phyloP scores from a whole-genome alignment of 106 monocot species.

The Acorus gramineus region DNA sequence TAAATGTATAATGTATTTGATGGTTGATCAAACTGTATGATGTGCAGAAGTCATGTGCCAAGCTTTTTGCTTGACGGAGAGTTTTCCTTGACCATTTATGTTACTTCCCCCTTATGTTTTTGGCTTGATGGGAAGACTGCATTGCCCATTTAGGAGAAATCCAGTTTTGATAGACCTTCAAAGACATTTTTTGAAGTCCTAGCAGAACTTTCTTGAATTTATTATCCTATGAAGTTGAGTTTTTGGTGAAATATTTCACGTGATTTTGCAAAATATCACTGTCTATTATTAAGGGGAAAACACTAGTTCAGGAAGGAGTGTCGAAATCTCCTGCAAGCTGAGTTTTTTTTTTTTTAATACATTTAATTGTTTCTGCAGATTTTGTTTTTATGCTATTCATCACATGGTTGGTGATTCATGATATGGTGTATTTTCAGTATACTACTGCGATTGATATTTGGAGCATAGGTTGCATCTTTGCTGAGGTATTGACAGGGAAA shows the following conservation, averaged over 20 bases:
- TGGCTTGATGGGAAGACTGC: too few species aligned
- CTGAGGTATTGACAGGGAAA: slow-evolving; percentile 85
- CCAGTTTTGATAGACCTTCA: too few species aligned
- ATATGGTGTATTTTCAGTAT: slow-evolving; percentile 46
- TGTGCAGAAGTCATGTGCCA: too few species aligned
- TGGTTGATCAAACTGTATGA: too few species aligned
- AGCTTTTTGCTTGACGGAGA: too few species aligned
- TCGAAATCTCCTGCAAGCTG: slow-evolving; percentile 30
- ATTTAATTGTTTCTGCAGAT: background rate
- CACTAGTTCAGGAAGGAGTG: slow-evolving; percentile 34
- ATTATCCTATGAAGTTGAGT: background rate
- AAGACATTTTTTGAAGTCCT: too few species aligned
- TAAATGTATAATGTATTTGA: too few species aligned
- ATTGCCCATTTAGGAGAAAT: too few species aligned
- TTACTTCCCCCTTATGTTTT: too few species aligned
- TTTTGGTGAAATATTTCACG: background rate
- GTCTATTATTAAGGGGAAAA: slow-evolving; percentile 21
- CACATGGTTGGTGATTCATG: background rate
- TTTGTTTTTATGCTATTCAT: background rate
- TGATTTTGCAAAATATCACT: background rate
- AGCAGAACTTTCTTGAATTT: too few species aligned
- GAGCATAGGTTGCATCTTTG: slow-evolving; percentile 99
- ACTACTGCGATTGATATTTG: slow-evolving; percentile 92
- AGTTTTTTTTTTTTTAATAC: slow-evolving; percentile 18
- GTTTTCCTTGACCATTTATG: too few species aligned